phyloP scores from a whole-genome alignment of 306 rosid genomes.

The cucumber (Cucumis sativus) region Cucumber_9930_V3 NC_026659.2:18165001-18165500 shows the following conservation, averaged over 20 bases:
- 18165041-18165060: constrained; percentile 26
- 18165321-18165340: neutral
- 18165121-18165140: constrained; percentile 83
- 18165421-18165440: too few relatives aligned
- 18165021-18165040: neutral
- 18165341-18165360: neutral
- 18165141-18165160: neutral
- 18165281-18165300: neutral
- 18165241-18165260: neutral
- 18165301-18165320: neutral
- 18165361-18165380: neutral
- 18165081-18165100: constrained; percentile 18
- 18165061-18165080: constrained; percentile 24
- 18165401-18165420: too few relatives aligned
- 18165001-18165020: neutral
- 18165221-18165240: neutral
- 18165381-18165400: neutral
- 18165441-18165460: too few relatives aligned
- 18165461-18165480: too few relatives aligned
- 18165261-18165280: neutral
- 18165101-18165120: constrained; percentile 49
- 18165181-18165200: constrained; percentile 14
- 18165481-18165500: too few relatives aligned
- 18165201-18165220: neutral
- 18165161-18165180: neutral